phyloP scores from a whole-genome alignment of 148 eudicot genomes.

The Persicaria tinctoria region DNA sequence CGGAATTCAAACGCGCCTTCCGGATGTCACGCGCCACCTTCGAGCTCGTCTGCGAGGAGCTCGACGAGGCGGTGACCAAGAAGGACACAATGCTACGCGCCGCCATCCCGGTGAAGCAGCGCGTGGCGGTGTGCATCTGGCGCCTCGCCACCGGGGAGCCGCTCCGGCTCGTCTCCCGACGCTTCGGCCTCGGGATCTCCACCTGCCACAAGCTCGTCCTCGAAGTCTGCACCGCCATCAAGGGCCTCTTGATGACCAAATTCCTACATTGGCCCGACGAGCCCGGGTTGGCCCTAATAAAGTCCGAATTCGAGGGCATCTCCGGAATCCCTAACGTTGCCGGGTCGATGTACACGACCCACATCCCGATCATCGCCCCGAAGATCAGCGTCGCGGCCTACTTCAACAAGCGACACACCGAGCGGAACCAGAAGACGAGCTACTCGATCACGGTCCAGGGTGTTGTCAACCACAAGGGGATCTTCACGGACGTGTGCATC shows the following conservation, averaged over 20 bases:
- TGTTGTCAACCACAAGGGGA: conserved; percentile 48
- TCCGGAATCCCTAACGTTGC: conserved; percentile 56
- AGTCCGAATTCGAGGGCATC: conserved; percentile 25
- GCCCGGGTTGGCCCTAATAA: conserved; percentile 13
- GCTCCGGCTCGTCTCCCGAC: conserved; percentile 54
- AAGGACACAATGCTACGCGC: conserved; percentile 59
- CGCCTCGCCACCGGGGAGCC: conserved; percentile 77
- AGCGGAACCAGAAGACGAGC: conserved; percentile 62
- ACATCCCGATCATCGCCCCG: conserved; percentile 70
- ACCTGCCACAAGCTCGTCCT: conserved; percentile 73
- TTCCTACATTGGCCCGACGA: conserved; percentile 61
- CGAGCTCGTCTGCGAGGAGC: conserved; percentile 44
- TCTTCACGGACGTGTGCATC: conserved; percentile 59
- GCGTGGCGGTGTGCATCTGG: conserved; percentile 79
- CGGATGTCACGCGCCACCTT: conserved; percentile 65
- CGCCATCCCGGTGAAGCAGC: conserved; percentile 68
- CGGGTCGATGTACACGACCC: conserved; percentile 73
- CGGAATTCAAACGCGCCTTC: conserved; percentile 49
- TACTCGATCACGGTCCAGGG: conserved; percentile 71
- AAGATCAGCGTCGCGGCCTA: conserved; percentile 45
- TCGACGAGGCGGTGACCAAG: conserved; percentile 45
- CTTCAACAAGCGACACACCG: conserved; percentile 66
- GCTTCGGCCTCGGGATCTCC: conserved; percentile 69
- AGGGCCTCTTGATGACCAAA: conserved; percentile 39
- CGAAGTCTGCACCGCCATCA: conserved; percentile 61